Evolutionary conservation across 140 eudicot genomes (phyloP), one percentile per base, ranked within the genome.

Genomic region (Senecio squalidus): DNA sequence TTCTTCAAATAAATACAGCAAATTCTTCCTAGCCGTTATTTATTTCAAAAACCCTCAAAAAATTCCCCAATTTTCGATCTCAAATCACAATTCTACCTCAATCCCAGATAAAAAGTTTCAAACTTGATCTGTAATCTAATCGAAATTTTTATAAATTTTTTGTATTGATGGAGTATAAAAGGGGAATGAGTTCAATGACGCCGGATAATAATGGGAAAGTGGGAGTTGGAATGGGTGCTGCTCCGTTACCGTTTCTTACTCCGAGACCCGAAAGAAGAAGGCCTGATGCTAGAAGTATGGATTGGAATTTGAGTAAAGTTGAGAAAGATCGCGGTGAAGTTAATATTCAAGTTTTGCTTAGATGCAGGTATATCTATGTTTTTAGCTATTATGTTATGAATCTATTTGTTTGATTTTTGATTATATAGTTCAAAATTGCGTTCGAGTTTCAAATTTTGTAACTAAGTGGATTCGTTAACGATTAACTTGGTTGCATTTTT

Each of bases 181-280:
- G 61, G 57, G 45, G 64, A 20, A 67, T 22, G 60, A 58, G 55
- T 57, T 78, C 95, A 20, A n/a, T 85, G 75, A 89, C 95, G 17
- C 97, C 97, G 38, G 94, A 85, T 52, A 74, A 66, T 17, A 52
- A 15, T 6, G 80, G 90, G 29, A 89, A 85, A 72, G 76, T 67
- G n/a, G 97, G 92, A 43, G 30, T 71, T 1, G 84, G 88, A 16
- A 72, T 85, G 73, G 74, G 67, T 8, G 85, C 97, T 20, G 80
- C 77, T 76, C 97, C 97, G 41, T 6, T 80, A 24, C 95, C 94
- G 39, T 90, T 90, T 64, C 66, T 73, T 6, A 90, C 97, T 10
- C 97, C 97, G 1, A 71, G 97, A 38, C 97, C 95, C 0, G 95
- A 86, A 36, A 60, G 97, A 68, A 70, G 88, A 26, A 74, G 91